These are phyloP conservation scores for Trichoderma orchidacearum DNA, from an alignment of 495 filamentous ascomycete genomes.

Conservation along the genomic window DNA sequence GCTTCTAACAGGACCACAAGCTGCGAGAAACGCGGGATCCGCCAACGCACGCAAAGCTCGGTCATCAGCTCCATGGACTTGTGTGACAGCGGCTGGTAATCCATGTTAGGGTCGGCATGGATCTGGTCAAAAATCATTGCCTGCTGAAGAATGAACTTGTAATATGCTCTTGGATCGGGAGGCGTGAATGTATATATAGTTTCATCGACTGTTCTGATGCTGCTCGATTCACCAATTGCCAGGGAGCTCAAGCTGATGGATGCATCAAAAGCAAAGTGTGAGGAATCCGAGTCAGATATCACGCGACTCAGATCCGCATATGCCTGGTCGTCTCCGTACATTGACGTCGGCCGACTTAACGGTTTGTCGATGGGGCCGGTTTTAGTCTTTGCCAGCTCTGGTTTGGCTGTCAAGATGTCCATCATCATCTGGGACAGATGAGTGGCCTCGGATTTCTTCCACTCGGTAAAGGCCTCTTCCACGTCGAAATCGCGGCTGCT, in stretches of 20 bases:
- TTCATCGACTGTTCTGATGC: constrained; percentile 37
- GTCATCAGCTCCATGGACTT: constrained; percentile 70
- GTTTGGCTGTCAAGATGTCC: constrained; percentile 72
- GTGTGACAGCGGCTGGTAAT: constrained; percentile 61
- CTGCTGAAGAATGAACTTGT: constrained; percentile 63
- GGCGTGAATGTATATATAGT: constrained; percentile 74
- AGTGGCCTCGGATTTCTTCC: constrained; percentile 73
- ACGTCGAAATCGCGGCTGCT: constrained; percentile 77
- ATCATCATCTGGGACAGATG: constrained; percentile 88
- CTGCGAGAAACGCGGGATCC: constrained; percentile 72
- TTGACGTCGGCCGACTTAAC: constrained; percentile 22
- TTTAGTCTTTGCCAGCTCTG: constrained; percentile 59
- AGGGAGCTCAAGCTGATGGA: constrained; percentile 63
- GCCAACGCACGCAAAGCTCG: constrained; percentile 80
- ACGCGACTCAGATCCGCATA: constrained; percentile 48
- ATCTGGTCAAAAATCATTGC: constrained; percentile 49
- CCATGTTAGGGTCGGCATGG: constrained; percentile 29
- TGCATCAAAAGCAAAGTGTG: constrained; percentile 59
- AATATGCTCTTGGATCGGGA: constrained; percentile 66
- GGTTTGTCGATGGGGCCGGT: constrained; percentile 28
- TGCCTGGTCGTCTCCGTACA: constrained; percentile 29
- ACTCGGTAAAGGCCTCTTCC: constrained; percentile 78
- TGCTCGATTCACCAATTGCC: constrained; percentile 44
- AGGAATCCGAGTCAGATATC: constrained; percentile 19
- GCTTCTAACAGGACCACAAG: constrained; percentile 78